Percentiles rank a stretch among this genome's conserved stretches.
These are phyloP conservation scores for Ceratobasidium sp. DNA, from an alignment of 1,284 basidiomycete genomes.

Conservation along the genomic window DNA sequence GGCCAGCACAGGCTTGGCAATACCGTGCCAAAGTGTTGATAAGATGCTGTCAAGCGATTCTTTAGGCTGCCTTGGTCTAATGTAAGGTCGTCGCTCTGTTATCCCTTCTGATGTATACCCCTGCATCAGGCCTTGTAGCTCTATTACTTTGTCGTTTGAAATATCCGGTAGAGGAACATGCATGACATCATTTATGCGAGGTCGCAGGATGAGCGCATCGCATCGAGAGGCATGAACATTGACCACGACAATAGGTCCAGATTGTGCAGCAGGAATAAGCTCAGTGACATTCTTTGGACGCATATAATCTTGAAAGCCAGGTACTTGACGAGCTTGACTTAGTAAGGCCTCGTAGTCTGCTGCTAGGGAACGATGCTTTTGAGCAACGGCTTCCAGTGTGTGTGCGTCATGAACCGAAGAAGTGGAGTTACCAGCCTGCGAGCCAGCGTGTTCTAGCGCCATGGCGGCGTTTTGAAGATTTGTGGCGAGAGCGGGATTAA, in stretches of 20 bases:
- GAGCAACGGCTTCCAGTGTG: too few species aligned
- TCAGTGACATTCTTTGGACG: not conserved
- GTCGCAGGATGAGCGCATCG: not conserved
- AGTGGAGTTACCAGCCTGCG: too few species aligned
- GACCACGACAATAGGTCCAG: not conserved
- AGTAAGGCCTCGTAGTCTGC: not conserved
- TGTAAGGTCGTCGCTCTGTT: too few species aligned
- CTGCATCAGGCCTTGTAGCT: not conserved
- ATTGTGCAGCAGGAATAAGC: not conserved
- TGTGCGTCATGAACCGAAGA: too few species aligned
- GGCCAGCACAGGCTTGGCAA: not conserved
- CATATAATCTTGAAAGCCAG: not conserved
- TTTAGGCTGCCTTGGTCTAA: not conserved
- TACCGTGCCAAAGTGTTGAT: not conserved
- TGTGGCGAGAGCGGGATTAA: too few species aligned
- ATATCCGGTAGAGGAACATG: not conserved
- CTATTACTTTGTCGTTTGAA: not conserved
- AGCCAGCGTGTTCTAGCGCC: too few species aligned
- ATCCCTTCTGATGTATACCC: too few species aligned
- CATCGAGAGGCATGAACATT: not conserved
- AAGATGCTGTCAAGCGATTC: too few species aligned
- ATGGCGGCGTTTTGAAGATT: too few species aligned
- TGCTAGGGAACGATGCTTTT: too few species aligned
- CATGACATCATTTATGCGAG: not conserved
- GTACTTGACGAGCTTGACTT: not conserved